Base-by-base conservation (phyloP, 2,329 filamentous ascomycete species). In the Neoscytalidium dimidiatum region DNA sequence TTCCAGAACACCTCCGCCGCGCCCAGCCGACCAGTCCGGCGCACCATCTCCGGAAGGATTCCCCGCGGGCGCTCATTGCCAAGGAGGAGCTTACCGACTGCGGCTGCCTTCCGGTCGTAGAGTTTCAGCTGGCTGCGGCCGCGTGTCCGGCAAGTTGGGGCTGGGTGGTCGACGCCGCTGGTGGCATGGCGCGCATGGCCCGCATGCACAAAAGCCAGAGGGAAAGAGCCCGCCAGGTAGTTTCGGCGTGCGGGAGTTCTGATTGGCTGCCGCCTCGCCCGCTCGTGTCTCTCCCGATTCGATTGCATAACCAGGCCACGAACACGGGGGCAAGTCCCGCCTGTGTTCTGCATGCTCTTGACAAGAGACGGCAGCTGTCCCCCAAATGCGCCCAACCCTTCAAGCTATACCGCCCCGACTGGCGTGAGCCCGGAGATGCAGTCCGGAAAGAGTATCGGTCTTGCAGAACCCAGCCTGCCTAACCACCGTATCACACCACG, bases 231-330 rank as follows among this genome's bases (percentile, higher is more conserved):
- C 53, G 43, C 53, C 53, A 57, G 53, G 53, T 57, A 57, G 53
- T 26, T 57, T 57, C 53, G 53, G 53, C 35, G 53, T 57, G 53
- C 53, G 53, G 53, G 31, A 21, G 33, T 57, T 57, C 53, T 57
- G 53, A 57, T 57, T 57, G 53, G 53, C 17, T 44, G 35, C 23
- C 6, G 31, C 19, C 19, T 28, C 31, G 38, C 31, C 33, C 19
- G 31, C 33, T 23, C n/a, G 8, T 26, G 7, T 14, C 44, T 14
- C 44, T 17, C 26, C 52, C 21, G 52, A 56, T 56, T 56, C 52
- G 8, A 41, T 56, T 56, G 52, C 52, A 56, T 56, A 56, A 56
- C 52, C 29, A 19, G 17, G 49, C 49, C 44, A 26, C 23, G 44
- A 26, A 8, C 21, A 26, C n/a, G 44, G 44, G 44, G 21, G 38